Evolutionary conservation across 2,329 filamentous ascomycete genomes (phyloP).

Genomic region (Hymenoscyphus linearis): DNA sequence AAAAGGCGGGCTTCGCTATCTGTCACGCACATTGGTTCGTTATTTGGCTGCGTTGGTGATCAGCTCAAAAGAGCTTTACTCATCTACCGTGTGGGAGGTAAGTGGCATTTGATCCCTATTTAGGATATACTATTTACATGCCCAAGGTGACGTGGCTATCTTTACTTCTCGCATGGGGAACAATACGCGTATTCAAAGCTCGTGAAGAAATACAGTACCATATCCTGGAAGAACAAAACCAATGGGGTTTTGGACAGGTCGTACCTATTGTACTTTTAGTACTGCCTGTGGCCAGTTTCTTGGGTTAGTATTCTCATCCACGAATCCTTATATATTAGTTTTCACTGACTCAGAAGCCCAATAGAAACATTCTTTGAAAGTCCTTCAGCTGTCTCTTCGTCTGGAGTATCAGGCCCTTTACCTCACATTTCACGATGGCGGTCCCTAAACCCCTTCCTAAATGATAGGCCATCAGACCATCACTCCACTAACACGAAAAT

Average conservation of each 20-base stretch:
- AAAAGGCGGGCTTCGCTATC: not conserved
- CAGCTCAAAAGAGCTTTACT: not conserved
- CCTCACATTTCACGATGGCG: no score
- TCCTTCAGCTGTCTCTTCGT: not conserved
- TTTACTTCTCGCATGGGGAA: not conserved
- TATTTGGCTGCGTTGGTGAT: not conserved
- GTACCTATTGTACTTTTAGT: slow-evolving; percentile 2
- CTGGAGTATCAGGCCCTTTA: no score
- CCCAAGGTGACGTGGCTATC: not conserved
- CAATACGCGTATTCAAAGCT: not conserved
- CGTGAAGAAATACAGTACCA: not conserved
- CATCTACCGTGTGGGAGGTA: not conserved
- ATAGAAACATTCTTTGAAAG: not conserved
- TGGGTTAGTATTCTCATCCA: not conserved
- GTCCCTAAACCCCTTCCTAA: no score
- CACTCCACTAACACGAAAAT: no score
- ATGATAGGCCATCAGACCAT: no score
- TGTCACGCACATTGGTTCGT: not conserved
- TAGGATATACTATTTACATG: not conserved
- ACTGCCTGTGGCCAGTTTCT: not conserved
- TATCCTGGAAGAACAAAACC: not conserved
- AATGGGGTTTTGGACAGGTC: slow-evolving; percentile 3
- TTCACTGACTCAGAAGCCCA: not conserved
- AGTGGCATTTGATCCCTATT: not conserved
- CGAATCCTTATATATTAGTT: not conserved